A percentile compares a stretch with the other conserved stretches of the same genome.
phyloP scores from a whole-genome alignment of 1,284 basidiomycete species.

The Melanopsichium pennsylvanicum region DNA sequence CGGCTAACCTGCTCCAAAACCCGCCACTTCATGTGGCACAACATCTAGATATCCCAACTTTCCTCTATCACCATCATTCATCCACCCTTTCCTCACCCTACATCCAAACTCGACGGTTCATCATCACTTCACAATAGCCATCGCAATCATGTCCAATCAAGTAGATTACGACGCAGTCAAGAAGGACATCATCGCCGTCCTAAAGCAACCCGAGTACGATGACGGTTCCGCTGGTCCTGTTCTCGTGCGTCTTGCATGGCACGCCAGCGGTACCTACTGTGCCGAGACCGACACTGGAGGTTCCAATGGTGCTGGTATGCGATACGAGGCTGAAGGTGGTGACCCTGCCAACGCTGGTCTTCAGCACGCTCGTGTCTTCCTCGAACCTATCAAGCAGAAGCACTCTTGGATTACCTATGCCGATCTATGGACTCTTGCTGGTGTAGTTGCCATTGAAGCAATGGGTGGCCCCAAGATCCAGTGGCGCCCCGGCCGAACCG shows the following conservation, averaged over 20 bases:
- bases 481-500: constrained; percentile 69
- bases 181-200: constrained; percentile 58
- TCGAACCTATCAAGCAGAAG: constrained; percentile 69
- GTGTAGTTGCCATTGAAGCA: constrained; percentile 69
- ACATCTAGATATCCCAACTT: not conserved
- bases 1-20: constrained; percentile 8
- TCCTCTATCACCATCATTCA: constrained; percentile 3
- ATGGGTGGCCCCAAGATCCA: constrained; percentile 69
- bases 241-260: constrained; percentile 64
- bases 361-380: constrained; percentile 69
- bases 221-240: constrained; percentile 63
- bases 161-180: constrained; percentile 61
- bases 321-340: constrained; percentile 67
- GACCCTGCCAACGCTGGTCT: constrained; percentile 67
- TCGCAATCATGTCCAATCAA: constrained; percentile 37
- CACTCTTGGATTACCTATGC: constrained; percentile 70
- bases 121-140: not conserved
- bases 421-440: constrained; percentile 68
- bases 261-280: constrained; percentile 64
- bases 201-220: constrained; percentile 64
- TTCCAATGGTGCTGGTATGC: constrained; percentile 68
- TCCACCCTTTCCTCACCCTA: not conserved
- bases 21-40: not conserved
- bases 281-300: constrained; percentile 68
- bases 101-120: not conserved